These are phyloP conservation scores for Aspergillus fischeri DNA, from an alignment of 2,329 filamentous ascomycete genomes.

Conservation along the genomic window DNA sequence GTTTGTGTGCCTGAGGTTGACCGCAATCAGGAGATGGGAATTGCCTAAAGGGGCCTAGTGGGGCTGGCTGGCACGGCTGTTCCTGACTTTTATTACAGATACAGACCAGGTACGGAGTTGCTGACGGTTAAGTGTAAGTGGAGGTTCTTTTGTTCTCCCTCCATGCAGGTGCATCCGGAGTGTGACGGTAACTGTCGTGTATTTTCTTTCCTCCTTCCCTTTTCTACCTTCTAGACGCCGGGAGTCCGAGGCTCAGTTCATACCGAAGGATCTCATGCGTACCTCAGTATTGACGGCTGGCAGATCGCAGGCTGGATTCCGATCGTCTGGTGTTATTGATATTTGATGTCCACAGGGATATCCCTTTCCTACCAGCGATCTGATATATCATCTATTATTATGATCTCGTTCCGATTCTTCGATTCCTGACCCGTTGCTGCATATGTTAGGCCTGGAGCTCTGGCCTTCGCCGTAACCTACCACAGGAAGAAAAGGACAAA, in stretches of 20 bases:
- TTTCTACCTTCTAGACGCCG: neutral
- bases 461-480: neutral
- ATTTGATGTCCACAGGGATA: neutral
- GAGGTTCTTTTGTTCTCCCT: neutral
- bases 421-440: too few relatives aligned
- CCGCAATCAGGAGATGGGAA: conserved; percentile 16
- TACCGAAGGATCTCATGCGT: neutral
- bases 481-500: neutral
- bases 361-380: neutral
- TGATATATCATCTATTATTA: neutral
- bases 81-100: conserved; percentile 6
- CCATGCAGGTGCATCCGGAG: neutral
- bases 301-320: neutral
- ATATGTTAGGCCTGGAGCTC: neutral
- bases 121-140: too few relatives aligned
- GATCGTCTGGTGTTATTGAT: neutral
- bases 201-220: conserved; percentile 3
- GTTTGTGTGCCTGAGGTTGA: neutral
- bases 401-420: too few relatives aligned
- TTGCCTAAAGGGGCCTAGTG: conserved; percentile 9
- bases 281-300: neutral
- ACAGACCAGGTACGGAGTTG: too few relatives aligned
- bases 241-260: neutral
- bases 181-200: neutral
- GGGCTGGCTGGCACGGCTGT: conserved; percentile 8